Base-by-base conservation (phyloP, 106 monocot genomes). In the Chionographis japonica region DNA sequence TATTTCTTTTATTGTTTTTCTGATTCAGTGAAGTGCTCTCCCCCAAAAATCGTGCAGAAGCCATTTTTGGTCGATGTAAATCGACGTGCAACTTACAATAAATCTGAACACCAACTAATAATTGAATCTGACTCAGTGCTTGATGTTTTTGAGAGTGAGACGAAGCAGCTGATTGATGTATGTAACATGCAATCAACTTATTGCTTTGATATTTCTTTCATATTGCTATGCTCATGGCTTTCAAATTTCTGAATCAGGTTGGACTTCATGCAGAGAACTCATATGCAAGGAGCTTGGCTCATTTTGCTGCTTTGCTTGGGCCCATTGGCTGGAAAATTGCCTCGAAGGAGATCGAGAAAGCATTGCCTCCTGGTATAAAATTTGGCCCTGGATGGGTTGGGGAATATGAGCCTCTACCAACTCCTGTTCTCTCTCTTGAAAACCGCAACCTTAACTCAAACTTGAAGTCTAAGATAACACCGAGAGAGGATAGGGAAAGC, bases 341-440 rank as follows among this genome's bases (percentile, higher is more conserved):
- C n/a, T 91, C 95, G 17, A 69, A 79, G 50, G 81, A 70, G 57
- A 88, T 91, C 43, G 70, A 79, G 66, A 78, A 72, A 68, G 69
- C 73, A 12, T 68, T 95, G 40, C 95, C 95, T 58, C 36, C 81
- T 62, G 91, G 88, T n/a, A 54, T 91, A 17, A 81, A 88, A 61
- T 95, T 88, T 74, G 95, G 95, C 8, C 84, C 80, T 39, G 95
- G 95, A 40, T 95, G 95, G 95, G 88, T 95, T 54, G 88, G 81
- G 13, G 88, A 91, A 56, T 91, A 79, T 58, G 95, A 95, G 72
- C 83, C 94, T 10, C 84, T 68, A 16, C 68, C 71, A 58, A 74
- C 74, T 57, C 74, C 91, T 40, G 20, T 91, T 70, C 58, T 88
- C 40, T 80, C 68, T 69, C 39, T 69, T 69, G 59, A 59, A 69